Evolutionary conservation across 331 rosid species (phyloP), one percentile per base, ranked within the genome.

Genomic region (Acacia pycnantha): DNA sequence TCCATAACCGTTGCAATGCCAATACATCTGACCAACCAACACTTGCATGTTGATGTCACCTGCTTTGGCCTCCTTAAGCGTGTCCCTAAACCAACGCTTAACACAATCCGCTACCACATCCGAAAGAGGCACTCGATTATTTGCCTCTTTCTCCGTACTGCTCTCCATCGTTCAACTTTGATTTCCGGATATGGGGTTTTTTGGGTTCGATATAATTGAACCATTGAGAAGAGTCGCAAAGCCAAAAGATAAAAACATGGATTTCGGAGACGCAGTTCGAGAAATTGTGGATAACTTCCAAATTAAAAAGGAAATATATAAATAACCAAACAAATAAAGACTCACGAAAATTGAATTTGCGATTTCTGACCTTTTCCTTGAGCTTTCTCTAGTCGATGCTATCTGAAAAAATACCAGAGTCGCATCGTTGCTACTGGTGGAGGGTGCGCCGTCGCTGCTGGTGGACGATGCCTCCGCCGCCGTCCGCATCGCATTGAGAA

Each of bases 11-110:
- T 84, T 90, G 47, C 73, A 90, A 80, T 93, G 94, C 98, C 73
- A 90, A 80, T 93, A 96, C 98, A 96, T 96, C 93, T 96, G 98
- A 56, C 93, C 97, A 24, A 94, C 91, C 91, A 93, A 85, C 53
- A 96, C 89, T 89, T 96, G 98, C 99, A 96, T 96, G 85, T 92
- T 96, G 31, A 94, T 82, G 53, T 96, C 97, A 19, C 98, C 98
- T 0, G 84, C 84, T 85, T 90, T 96, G 58, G 99, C 99, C 76
- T 96, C 97, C 79, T 89, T 96, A 4, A 94, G 87, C 73, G 97
- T 79, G 76, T 96, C 97, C 77, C 88, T 93, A 72, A 96, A 96
- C 99, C 99, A 93, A 86, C 97, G 91, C 77, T 92, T 89, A 69
- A 90, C 94, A 79, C 99, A 96, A 78, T 96, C 98, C 24, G 91